Base-by-base conservation (phyloP, 2,329 filamentous ascomycete genomes). In the Tolypocladium inflatum region DNA sequence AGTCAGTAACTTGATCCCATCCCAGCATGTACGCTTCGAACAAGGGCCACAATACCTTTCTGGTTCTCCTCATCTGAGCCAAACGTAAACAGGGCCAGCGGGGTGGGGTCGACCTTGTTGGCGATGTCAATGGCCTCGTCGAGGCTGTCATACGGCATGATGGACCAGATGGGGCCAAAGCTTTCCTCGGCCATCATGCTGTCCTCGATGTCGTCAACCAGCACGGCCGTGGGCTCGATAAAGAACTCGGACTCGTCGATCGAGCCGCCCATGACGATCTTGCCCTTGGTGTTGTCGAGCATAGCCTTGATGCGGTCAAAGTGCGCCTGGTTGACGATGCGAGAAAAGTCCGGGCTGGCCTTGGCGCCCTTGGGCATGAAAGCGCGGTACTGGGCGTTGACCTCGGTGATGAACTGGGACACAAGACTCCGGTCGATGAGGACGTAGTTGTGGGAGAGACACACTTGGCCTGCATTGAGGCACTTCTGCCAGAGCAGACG, bases 141-240 rank as follows among this genome's bases (percentile, higher is more conserved):
- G n/a, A 97, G 78, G 65, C 84, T 81, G 63, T 90, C 82, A 57
- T 91, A 87, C 0, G 91, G 82, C 57, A 96, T 76, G 62, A 97
- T 85, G 62, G 90, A 87, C 64, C 96, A 91, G 60, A 96, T 80
- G n/a, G 94, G 94, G 8, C 93, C 94, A 70, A 99, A 99, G 50
- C 87, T 90, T 76, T 99, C 94, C 62, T 96, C 84, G 30, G 77
- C 76, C 68, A 97, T 82, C 73, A 97, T 83, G 74, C 96, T 93
- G 54, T 92, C 81, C 35, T 74, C 60, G 19, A 82, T 70, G 61
- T 84, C 85, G 63, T 89, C 80, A 42, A 97, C 88, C 60, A 90
- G 80, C n/a, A 99, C 86, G n/a, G 93, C 85, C 0, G 94, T 99
- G 1, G 92, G 90, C 70, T 93, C 91, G 65, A 99, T 94, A 74